Percentiles rank a stretch among this genome's conserved stretches.
Evolutionary conservation across 2,329 filamentous ascomycete species (phyloP).

Genomic region (Neopestalotiopsis sp.): DNA sequence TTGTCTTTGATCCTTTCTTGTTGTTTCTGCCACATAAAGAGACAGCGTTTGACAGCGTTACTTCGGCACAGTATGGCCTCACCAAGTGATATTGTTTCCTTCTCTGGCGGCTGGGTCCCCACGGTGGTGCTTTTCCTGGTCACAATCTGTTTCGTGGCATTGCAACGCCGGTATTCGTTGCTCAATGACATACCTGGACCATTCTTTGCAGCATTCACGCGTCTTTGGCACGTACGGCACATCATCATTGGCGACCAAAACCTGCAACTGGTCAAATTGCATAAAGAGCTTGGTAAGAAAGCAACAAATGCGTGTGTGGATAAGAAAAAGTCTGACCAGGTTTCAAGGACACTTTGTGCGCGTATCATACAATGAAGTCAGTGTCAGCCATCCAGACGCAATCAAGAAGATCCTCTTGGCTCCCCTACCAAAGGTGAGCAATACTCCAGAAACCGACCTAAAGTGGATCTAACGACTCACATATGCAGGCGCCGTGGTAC

Average conservation of each 20-base stretch:
- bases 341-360: slow-evolving; percentile 45
- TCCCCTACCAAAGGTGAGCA: slow-evolving; percentile 36
- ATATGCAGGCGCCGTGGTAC: slow-evolving; percentile 12
- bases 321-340: background rate
- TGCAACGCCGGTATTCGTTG: slow-evolving; percentile 12
- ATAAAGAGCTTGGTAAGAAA: slow-evolving; percentile 43
- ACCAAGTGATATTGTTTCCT: background rate
- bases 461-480: background rate
- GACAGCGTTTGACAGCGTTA: no score
- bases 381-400: slow-evolving; percentile 47
- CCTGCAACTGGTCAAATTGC: slow-evolving; percentile 39
- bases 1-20: no score
- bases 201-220: slow-evolving; percentile 44
- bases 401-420: slow-evolving; percentile 42
- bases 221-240: slow-evolving; percentile 44
- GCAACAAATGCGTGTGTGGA: background rate
- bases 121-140: background rate
- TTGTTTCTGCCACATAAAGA: no score
- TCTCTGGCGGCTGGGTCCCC: background rate
- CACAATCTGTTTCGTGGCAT: background rate
- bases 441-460: background rate
- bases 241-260: slow-evolving; percentile 43
- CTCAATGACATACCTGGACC: slow-evolving; percentile 41
- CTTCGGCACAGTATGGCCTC: background rate
- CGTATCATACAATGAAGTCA: slow-evolving; percentile 48